A percentile compares a stretch with the other conserved stretches of the same genome.
phyloP scores from a whole-genome alignment of 2,329 filamentous ascomycete genomes.

The Botryotinia narcissicola region DNA sequence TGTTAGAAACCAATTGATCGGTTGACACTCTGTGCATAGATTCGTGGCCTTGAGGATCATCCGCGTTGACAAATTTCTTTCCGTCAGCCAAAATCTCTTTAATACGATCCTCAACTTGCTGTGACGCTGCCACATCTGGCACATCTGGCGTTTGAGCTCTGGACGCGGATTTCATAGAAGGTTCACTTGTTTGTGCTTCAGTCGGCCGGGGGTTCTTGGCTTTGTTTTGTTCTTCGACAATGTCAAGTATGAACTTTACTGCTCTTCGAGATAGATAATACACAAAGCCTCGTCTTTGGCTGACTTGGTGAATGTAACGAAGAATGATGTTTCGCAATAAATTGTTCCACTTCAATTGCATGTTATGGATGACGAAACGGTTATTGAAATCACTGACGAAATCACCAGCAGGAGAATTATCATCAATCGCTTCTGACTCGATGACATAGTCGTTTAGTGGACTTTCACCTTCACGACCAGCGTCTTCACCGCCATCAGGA shows the following conservation, averaged over 20 bases:
- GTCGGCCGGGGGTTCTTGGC: constrained; percentile 37
- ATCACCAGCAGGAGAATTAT: constrained; percentile 66
- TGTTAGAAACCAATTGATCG: constrained; percentile 68
- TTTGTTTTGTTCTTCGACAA: constrained; percentile 89
- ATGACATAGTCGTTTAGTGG: constrained; percentile 40
- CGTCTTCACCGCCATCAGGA: constrained; percentile 38
- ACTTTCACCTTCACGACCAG: constrained; percentile 40
- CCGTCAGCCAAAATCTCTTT: constrained; percentile 82
- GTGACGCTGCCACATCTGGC: constrained; percentile 42
- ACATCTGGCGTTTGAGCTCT: constrained; percentile 27
- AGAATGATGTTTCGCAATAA: constrained; percentile 92
- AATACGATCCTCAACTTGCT: constrained; percentile 78
- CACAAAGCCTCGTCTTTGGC: constrained; percentile 90
- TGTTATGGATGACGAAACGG: constrained; percentile 95
- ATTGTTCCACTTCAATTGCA: constrained; percentile 99
- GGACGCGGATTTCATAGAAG: constrained; percentile 27
- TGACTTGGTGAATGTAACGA: constrained; percentile 95
- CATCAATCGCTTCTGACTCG: constrained; percentile 56
- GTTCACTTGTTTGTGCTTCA: constrained; percentile 38
- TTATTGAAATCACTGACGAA: constrained; percentile 96
- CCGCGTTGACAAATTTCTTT: constrained; percentile 74
- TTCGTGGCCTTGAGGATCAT: constrained; percentile 48
- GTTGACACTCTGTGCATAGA: constrained; percentile 44
- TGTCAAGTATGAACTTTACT: constrained; percentile 96
- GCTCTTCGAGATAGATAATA: constrained; percentile 96